Conservation (phyloP, 2,329 filamentous ascomycete genomes). For the Pseudopyricularia javanii region DNA sequence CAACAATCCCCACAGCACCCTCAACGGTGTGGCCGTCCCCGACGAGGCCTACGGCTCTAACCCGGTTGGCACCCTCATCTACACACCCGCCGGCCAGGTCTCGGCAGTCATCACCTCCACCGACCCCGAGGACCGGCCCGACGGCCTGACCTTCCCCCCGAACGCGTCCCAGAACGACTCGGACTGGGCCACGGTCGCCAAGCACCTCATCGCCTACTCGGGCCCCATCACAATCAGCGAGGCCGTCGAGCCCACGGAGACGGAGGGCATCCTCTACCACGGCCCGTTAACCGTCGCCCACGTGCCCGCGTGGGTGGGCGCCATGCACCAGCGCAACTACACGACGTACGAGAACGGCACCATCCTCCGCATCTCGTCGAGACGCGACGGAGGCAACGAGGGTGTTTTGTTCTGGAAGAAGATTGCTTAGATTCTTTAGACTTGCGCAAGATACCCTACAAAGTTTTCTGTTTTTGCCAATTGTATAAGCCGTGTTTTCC, state of each 20-base stretch:
- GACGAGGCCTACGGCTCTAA: slow-evolving; percentile 9
- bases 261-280: slow-evolving; percentile 13
- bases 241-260: slow-evolving; percentile 7
- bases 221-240: slow-evolving; percentile 12
- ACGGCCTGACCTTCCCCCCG: slow-evolving; percentile 9
- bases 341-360: slow-evolving; percentile 7
- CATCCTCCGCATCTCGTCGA: slow-evolving; percentile 1
- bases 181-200: slow-evolving; percentile 15
- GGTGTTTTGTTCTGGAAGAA: not conserved
- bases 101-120: slow-evolving; percentile 15
- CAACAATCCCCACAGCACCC: not conserved
- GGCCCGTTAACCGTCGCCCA: slow-evolving; percentile 14
- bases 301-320: slow-evolving; percentile 13
- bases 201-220: slow-evolving; percentile 14
- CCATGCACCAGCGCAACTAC: slow-evolving; percentile 9
- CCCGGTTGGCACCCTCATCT: slow-evolving; percentile 13
- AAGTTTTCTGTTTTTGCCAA: too few species aligned
- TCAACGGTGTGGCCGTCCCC: slow-evolving; percentile 7
- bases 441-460: too few species aligned
- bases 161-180: slow-evolving; percentile 12
- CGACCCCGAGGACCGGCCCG: slow-evolving; percentile 12
- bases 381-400: not conserved
- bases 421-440: not conserved
- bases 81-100: slow-evolving; percentile 13
- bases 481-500: too few species aligned